Percentiles rank a stretch among this genome's conserved stretches.
These are phyloP conservation scores for Xylaria flabelliformis DNA, from an alignment of 495 filamentous ascomycete genomes.

Conservation along the genomic window DNA sequence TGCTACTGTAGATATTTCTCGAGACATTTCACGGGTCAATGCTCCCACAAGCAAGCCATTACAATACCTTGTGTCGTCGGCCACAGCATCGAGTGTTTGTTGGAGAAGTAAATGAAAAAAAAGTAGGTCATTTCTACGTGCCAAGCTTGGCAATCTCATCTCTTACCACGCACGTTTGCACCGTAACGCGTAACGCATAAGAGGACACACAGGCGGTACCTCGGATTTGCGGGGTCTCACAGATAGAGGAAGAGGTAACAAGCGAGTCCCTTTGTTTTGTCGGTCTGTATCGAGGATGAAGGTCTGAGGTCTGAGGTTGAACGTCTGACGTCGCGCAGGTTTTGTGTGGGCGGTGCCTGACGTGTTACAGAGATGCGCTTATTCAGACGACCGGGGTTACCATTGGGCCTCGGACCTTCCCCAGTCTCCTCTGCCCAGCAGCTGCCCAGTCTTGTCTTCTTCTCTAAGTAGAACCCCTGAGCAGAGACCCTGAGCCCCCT, in stretches of 20 bases:
- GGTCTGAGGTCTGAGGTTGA: conserved; percentile 33
- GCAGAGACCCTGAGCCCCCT: conserved; percentile 9
- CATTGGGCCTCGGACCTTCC: conserved; percentile 29
- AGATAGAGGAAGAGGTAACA: conserved; percentile 19
- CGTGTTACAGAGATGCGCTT: conserved; percentile 41
- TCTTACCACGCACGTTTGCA: neutral
- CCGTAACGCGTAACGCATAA: neutral
- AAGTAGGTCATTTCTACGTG: neutral
- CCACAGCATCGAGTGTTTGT: conserved; percentile 17
- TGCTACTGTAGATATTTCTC: neutral
- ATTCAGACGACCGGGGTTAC: conserved; percentile 29
- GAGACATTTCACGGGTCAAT: neutral
- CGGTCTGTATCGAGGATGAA: conserved; percentile 26
- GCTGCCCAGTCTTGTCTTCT: neutral
- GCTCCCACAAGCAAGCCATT: neutral
- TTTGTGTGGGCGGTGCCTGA: conserved; percentile 41
- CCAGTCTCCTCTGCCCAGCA: conserved; percentile 5
- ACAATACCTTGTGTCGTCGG: neutral
- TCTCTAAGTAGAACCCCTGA: neutral
- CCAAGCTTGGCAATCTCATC: conserved; percentile 10
- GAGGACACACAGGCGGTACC: neutral
- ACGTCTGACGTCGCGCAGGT: conserved; percentile 40
- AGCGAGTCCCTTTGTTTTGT: conserved; percentile 12
- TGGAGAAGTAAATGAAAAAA: neutral
- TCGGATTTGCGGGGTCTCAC: neutral